These are phyloP conservation scores for Geosmithia morbida DNA, from an alignment of 2,329 filamentous ascomycete genomes.

Conservation along the genomic window DNA sequence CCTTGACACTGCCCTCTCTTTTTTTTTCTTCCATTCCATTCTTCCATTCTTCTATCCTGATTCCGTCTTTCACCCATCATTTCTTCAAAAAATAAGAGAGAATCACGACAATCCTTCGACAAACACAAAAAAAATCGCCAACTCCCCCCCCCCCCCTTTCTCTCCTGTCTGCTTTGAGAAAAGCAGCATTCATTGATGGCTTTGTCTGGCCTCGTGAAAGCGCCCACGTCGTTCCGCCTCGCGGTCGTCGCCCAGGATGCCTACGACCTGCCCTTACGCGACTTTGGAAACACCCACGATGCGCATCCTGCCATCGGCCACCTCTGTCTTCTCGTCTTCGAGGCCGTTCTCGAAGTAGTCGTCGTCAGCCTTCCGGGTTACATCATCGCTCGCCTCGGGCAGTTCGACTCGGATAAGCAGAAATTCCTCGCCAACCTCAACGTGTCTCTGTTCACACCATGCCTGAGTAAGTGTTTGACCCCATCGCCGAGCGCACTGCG, in stretches of 20 bases:
- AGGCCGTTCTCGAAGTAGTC: constrained; percentile 88
- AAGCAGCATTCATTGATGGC: constrained; percentile 14
- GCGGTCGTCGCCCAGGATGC: constrained; percentile 19
- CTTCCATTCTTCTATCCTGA: too few relatives aligned
- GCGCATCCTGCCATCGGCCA: constrained; percentile 53
- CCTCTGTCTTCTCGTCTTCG: constrained; percentile 73
- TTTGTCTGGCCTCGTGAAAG: constrained; percentile 20
- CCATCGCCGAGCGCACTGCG: too few relatives aligned
- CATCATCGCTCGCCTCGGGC: constrained; percentile 74
- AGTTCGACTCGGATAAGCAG: constrained; percentile 91
- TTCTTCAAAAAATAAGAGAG: too few relatives aligned
- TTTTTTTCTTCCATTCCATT: too few relatives aligned
- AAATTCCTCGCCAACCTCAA: constrained; percentile 96
- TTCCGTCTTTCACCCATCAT: too few relatives aligned
- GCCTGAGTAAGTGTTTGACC: constrained; percentile 79
- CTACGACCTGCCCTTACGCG: constrained; percentile 25
- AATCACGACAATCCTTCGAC: too few relatives aligned
- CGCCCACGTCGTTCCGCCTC: constrained; percentile 31
- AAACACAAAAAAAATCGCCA: too few relatives aligned
- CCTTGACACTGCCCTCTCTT: too few relatives aligned
- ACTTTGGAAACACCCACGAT: constrained; percentile 26
- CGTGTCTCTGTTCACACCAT: constrained; percentile 91
- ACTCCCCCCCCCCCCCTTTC: too few relatives aligned
- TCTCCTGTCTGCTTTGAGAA: neutral
- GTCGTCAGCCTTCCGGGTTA: constrained; percentile 92